These are phyloP conservation scores for Picochlorum sp. DNA, from an alignment of 139 green algal species.

Conservation along the genomic window DNA sequence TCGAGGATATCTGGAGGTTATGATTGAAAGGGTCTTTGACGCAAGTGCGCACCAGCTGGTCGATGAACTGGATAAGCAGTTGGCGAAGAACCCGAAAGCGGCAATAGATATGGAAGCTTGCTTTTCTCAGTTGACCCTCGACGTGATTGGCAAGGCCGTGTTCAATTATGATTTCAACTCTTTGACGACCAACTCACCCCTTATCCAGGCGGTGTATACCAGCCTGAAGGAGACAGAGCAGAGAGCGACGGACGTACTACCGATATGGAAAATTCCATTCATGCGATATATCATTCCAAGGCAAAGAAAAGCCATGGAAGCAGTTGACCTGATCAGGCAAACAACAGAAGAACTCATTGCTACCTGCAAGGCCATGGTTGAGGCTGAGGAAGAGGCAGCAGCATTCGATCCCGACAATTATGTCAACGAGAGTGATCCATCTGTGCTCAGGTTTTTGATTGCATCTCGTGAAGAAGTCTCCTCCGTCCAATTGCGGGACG, in stretches of 20 bases:
- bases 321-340: conserved; percentile 84
- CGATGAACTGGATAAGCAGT: conserved; percentile 59
- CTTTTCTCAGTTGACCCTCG: conserved; percentile 94
- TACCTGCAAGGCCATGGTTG: conserved; percentile 83
- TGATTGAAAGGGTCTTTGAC: conserved; percentile 84
- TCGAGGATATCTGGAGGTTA: conserved; percentile 81
- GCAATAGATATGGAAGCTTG: conserved; percentile 89
- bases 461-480: conserved; percentile 85
- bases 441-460: conserved; percentile 92
- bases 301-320: conserved; percentile 56
- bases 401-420: conserved; percentile 60
- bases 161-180: conserved; percentile 99
- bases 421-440: conserved; percentile 84
- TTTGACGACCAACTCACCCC: conserved; percentile 62
- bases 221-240: conserved; percentile 96
- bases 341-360: conserved; percentile 86
- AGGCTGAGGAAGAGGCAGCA: conserved; percentile 68
- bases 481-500: conserved; percentile 82
- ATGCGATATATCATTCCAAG: conserved; percentile 53
- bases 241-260: conserved; percentile 90
- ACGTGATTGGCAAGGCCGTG: conserved; percentile 94
- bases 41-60: conserved; percentile 53
- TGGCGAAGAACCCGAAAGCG: conserved; percentile 15
- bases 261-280: conserved; percentile 83
- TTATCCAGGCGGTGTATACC: conserved; percentile 97